phyloP scores from a whole-genome alignment of 805 yeast species.

The Hanseniaspora occidentalis region DNA sequence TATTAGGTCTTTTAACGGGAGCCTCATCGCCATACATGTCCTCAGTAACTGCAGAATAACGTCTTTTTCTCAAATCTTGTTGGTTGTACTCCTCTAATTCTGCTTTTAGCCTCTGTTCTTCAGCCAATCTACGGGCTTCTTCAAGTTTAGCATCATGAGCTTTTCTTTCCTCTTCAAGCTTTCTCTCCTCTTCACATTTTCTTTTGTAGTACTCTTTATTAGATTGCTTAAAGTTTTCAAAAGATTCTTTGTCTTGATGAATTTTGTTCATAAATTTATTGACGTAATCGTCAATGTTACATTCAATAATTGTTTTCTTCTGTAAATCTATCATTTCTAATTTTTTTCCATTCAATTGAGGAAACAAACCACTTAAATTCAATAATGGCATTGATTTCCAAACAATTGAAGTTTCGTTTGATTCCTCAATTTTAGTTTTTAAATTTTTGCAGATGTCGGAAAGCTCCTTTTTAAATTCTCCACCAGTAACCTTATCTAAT shows the following conservation, averaged over 20 bases:
- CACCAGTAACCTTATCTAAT: constrained; percentile 21
- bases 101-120: neutral
- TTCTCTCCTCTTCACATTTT: neutral
- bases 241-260: neutral
- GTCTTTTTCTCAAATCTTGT: too few species aligned
- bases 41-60: neutral
- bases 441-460: constrained; percentile 6
- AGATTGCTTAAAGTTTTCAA: neutral
- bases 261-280: neutral
- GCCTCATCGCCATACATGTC: neutral
- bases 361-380: neutral
- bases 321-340: neutral
- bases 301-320: neutral
- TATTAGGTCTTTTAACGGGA: neutral
- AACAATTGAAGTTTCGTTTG: neutral
- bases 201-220: neutral
- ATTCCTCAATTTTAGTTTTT: neutral
- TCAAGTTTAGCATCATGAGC: too few species aligned
- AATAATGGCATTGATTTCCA: neutral
- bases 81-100: too few species aligned
- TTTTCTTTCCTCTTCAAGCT: neutral
- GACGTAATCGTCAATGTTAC: neutral
- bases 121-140: too few species aligned
- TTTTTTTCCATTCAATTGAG: neutral
- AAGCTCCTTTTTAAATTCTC: constrained; percentile 20